These are phyloP conservation scores for Gossypium aridum DNA, from an alignment of 441 rosid genomes.

Conservation along the genomic window DNA sequence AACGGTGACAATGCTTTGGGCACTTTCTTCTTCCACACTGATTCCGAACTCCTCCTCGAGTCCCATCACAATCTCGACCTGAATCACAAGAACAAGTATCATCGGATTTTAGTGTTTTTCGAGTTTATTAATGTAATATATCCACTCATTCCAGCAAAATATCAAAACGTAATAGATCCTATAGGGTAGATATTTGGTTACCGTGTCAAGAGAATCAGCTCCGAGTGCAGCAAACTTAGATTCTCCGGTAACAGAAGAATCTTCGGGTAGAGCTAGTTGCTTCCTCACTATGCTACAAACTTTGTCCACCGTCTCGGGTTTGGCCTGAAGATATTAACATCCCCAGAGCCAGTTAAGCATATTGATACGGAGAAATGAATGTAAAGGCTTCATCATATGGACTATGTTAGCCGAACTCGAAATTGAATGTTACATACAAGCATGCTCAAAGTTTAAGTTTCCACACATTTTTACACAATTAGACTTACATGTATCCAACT, in stretches of 20 bases:
- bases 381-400: not conserved
- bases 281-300: constrained; percentile 69
- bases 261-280: constrained; percentile 58
- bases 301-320: constrained; percentile 63
- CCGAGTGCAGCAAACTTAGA: constrained; percentile 69
- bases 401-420: not conserved
- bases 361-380: not conserved
- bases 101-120: not conserved
- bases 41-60: constrained; percentile 66
- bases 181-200: constrained; percentile 12
- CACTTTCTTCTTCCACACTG: constrained; percentile 62
- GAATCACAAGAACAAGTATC: not conserved
- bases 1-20: constrained; percentile 56
- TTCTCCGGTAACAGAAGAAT: constrained; percentile 38
- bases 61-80: constrained; percentile 91
- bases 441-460: not conserved
- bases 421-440: not conserved
- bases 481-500: not conserved
- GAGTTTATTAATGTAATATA: not conserved
- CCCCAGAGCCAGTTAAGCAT: not conserved
- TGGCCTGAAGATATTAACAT: constrained; percentile 40
- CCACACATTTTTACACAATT: not conserved
- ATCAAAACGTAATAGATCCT: not conserved
- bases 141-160: not conserved
- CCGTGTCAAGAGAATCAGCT: constrained; percentile 91